phyloP scores from a whole-genome alignment of 352 stramenopile species.

The Pythium oligandrum region DNA sequence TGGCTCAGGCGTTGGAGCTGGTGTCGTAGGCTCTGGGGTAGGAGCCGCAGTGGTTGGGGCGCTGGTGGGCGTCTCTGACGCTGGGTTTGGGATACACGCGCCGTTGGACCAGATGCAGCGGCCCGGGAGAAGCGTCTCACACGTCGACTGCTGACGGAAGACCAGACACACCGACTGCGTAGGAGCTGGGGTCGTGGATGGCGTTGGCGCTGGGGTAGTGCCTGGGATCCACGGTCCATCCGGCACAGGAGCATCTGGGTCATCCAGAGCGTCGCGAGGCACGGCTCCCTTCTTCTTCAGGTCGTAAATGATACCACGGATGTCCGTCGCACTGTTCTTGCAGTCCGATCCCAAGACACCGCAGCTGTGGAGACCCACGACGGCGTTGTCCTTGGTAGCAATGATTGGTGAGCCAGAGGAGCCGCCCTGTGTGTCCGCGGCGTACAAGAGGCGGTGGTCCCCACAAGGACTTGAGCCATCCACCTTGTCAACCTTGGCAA shows the following conservation, averaged over 20 bases:
- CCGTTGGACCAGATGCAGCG: slow-evolving; percentile 9
- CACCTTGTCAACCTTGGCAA: slow-evolving; percentile 9
- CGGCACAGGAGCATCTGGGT: slow-evolving; percentile 3
- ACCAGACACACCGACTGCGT: slow-evolving; percentile 16
- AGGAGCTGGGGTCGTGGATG: slow-evolving; percentile 4
- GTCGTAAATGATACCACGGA: slow-evolving; percentile 11
- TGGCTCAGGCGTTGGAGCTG: slow-evolving; percentile 1
- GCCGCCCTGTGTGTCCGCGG: slow-evolving; percentile 18
- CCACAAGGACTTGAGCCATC: slow-evolving; percentile 11
- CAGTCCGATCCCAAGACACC: slow-evolving; percentile 10
- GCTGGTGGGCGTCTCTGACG: neutral
- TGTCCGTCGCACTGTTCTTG: slow-evolving; percentile 15
- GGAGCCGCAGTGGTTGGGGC: neutral
- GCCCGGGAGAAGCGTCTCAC: slow-evolving; percentile 9
- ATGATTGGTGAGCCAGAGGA: slow-evolving; percentile 15
- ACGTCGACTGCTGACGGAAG: slow-evolving; percentile 9
- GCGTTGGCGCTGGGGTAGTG: slow-evolving; percentile 7
- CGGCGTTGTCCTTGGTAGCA: slow-evolving; percentile 7
- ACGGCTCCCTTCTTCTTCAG: slow-evolving; percentile 10
- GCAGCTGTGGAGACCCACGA: slow-evolving; percentile 21
- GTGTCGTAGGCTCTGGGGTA: neutral
- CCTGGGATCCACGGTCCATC: slow-evolving; percentile 11
- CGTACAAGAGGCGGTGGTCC: slow-evolving; percentile 16
- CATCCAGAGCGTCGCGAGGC: slow-evolving; percentile 12
- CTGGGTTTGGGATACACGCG: slow-evolving; percentile 7